Conservation (phyloP, 805 yeast species). For the Lachancea mirantina region DNA sequence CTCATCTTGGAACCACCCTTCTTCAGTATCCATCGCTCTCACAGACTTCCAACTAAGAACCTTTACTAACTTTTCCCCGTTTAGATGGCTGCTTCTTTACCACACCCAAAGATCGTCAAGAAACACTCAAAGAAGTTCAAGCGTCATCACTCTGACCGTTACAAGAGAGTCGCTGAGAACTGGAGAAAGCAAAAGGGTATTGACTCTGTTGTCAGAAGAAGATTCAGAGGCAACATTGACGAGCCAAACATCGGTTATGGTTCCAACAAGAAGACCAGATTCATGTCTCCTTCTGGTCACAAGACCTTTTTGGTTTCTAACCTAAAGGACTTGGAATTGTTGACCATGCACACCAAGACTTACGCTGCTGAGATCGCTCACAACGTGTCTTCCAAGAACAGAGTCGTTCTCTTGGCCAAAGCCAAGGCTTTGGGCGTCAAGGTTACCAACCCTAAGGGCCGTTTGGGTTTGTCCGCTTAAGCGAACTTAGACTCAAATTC, state of each 20-base stretch:
- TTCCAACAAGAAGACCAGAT: slow-evolving; percentile 97
- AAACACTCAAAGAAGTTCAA: slow-evolving; percentile 98
- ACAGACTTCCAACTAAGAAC: too few relatives aligned
- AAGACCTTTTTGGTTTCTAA: slow-evolving; percentile 91
- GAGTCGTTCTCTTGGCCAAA: slow-evolving; percentile 91
- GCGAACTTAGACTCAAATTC: too few relatives aligned
- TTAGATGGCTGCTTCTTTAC: slow-evolving; percentile 95
- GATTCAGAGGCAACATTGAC: slow-evolving; percentile 98
- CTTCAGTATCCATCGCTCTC: too few relatives aligned
- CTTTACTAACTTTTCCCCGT: slow-evolving; percentile 10
- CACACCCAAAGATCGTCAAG: slow-evolving; percentile 99
- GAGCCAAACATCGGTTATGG: slow-evolving; percentile 99
- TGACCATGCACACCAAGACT: slow-evolving; percentile 94
- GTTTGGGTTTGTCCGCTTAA: slow-evolving; percentile 97
- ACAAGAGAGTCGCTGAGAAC: slow-evolving; percentile 94
- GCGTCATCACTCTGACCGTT: slow-evolving; percentile 99
- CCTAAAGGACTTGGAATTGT: slow-evolving; percentile 87
- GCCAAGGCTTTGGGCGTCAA: slow-evolving; percentile 98
- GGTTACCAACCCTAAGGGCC: slow-evolving; percentile 99
- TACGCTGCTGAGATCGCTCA: slow-evolving; percentile 99
- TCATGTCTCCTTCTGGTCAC: slow-evolving; percentile 96
- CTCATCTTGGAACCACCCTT: too few relatives aligned
- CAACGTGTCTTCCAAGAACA: slow-evolving; percentile 97
- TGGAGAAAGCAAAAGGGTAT: slow-evolving; percentile 99
- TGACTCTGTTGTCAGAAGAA: slow-evolving; percentile 99